Evolutionary conservation across 306 rosid species (phyloP), one percentile per base, ranked within the genome.

Genomic region (Inga oerstediana): DNA sequence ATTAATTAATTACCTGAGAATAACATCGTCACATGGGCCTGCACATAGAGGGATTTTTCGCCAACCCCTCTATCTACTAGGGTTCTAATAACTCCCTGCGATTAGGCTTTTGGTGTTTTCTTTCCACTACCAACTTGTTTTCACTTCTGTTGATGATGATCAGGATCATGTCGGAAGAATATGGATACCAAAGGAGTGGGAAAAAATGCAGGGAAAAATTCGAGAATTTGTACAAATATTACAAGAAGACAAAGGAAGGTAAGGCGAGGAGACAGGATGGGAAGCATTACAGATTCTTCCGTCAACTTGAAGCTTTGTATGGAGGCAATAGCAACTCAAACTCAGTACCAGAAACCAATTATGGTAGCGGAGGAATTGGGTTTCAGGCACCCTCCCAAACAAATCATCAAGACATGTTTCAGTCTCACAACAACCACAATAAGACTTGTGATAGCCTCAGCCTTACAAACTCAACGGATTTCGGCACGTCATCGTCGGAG

Each of bases 201-300:
- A 97, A 97, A 78, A 97, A 97, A 88, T 97, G 99, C 94, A 89
- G 99, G 82, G 99, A 96, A 80, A 96, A 96, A 81, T 96, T 96
- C 78, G 99, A 96, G 72, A 96, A 96, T 84, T 90, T 96, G 68
- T 96, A 94, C 91, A 96, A 96, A 81, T 96, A 96, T 80, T 96
- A 96, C 95, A 96, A 96, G 89, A 96, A 96, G 86, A 93, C 99
- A 14, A 96, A 91, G 83, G 99, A 96, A 83, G 99, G 99, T 2
- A 97, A 94, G 35, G 97, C 98, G 13, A 97, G 98, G 80, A 91
- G 99, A 88, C 99, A 97, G 83, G 99, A 97, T 79, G 98, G 98
- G 43, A 97, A 97, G 80, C 93, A 94, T 32, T 97, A 97, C 86
- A 91, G 99, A 64, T 97, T 97, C 88, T 97, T 97, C 79, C 97